Evolutionary conservation across 2,329 filamentous ascomycete species (phyloP).

Genomic region (Fusarium phyllophilum): DNA sequence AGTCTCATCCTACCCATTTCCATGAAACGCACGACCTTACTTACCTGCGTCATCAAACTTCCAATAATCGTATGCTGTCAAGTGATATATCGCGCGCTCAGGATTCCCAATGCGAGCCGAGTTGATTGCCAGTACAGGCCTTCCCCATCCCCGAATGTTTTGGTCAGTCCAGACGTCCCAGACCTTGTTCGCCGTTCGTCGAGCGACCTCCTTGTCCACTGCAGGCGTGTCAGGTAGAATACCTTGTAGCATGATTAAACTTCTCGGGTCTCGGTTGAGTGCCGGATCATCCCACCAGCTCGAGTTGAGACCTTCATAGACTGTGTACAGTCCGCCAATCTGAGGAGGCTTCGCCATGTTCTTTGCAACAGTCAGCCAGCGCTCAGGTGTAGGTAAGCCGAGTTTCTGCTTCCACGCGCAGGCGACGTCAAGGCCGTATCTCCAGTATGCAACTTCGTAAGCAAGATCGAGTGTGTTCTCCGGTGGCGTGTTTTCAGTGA

Average conservation of each 20-base stretch:
- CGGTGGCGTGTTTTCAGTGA: constrained; percentile 67
- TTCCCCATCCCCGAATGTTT: constrained; percentile 58
- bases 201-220: constrained; percentile 50
- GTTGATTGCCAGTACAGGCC: constrained; percentile 59
- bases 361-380: constrained; percentile 60
- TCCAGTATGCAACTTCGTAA: constrained; percentile 71
- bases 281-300: constrained; percentile 55
- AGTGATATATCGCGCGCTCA: constrained; percentile 53
- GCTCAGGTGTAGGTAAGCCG: constrained; percentile 52
- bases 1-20: not conserved
- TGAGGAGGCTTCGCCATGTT: constrained; percentile 64
- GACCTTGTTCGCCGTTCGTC: constrained; percentile 53
- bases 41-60: constrained; percentile 53
- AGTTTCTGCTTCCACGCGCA: constrained; percentile 62
- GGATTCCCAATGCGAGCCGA: constrained; percentile 54
- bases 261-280: constrained; percentile 55
- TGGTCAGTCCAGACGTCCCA: constrained; percentile 54
- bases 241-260: constrained; percentile 57
- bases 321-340: constrained; percentile 60
- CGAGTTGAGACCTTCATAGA: constrained; percentile 62
- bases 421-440: constrained; percentile 67
- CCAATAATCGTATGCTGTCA: constrained; percentile 56
- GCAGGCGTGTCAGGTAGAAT: constrained; percentile 54
- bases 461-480: constrained; percentile 67
- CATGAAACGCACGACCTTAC: not conserved